phyloP scores from a whole-genome alignment of 164 flowering plant genomes.

The Amborella trichopoda region DNA sequence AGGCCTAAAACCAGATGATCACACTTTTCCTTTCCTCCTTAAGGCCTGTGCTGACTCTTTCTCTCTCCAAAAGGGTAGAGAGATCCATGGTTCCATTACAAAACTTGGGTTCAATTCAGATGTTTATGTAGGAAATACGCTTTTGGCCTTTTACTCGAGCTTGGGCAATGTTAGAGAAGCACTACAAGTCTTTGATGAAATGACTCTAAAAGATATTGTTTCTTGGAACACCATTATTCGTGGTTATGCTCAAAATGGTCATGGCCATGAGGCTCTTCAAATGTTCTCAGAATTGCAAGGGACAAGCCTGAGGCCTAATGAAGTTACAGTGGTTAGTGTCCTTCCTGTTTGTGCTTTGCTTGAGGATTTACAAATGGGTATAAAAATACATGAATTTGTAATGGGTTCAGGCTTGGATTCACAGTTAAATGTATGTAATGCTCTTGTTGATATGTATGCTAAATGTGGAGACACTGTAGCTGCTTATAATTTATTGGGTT shows the following conservation, averaged over 20 bases:
- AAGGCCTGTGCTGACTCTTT: constrained; percentile 8
- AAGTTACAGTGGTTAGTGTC: constrained; percentile 36
- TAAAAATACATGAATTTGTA: constrained; percentile 34
- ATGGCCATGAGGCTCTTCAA: constrained; percentile 2
- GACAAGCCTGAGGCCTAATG: constrained; percentile 24
- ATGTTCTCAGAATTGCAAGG: constrained; percentile 5
- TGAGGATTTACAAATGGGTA: constrained; percentile 1
- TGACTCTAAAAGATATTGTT: constrained; percentile 8
- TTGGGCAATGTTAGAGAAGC: neutral
- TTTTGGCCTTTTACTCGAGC: constrained; percentile 4
- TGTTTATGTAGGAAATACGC: constrained; percentile 12
- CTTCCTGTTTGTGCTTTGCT: constrained; percentile 28
- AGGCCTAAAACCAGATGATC: constrained; percentile 8
- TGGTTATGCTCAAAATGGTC: neutral
- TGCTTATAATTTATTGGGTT: constrained; percentile 24
- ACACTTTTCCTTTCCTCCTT: constrained; percentile 12
- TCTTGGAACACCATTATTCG: constrained; percentile 11
- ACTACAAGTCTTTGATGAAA: constrained; percentile 8
- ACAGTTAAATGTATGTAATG: constrained; percentile 32
- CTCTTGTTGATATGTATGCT: constrained; percentile 52
- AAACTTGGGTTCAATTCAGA: constrained; percentile 7
- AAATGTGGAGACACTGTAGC: constrained; percentile 37
- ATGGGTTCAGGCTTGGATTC: constrained; percentile 40
- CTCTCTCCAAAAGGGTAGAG: constrained; percentile 5
- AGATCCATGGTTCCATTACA: constrained; percentile 7